Base-by-base conservation (phyloP, 768 basidiomycete genomes). In the Tremella fuciformis region DNA sequence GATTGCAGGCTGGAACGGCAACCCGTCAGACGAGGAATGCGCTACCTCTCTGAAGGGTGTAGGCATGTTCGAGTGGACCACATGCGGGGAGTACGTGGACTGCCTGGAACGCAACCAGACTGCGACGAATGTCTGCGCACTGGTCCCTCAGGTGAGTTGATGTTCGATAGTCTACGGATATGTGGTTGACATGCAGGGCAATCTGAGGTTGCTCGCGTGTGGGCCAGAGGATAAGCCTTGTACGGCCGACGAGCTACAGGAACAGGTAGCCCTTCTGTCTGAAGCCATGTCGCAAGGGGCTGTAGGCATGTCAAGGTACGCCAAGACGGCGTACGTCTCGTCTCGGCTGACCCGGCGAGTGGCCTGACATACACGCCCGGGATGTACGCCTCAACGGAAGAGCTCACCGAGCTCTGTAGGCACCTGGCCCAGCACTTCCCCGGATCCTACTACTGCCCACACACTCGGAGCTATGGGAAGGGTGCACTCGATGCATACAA, bases 1-100 rank as follows among this genome's bases (percentile, higher is more conserved):
- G 53, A 76, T 76, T 21, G 73, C 73, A 6, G 74, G 73, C 4
- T 76, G 74, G 74, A 74, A 74, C 49, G 74, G 74, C 2, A 72
- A 72, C 41, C 71, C 73, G 7, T 47, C 60, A 1, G 63, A 68
- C 21, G 65, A 67, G 41, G 65, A 70, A 42, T 66, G 69, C 56
- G 44, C 21, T 9, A 59, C 62, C 19, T 26, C 16, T 4, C 53
- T 50, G 6, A 39, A 46, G 2, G 66, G 57, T 8, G 26, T 65
- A 0, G 73, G 70, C 2, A 57, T 74, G 50, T 76, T 74, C 53
- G 57, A 72, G 48, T 76, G 74, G 74, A 46, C 47, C 24, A 53
- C 59, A 9, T 49, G 71, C 8, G 50, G 42, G 42, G 65, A 55
- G 21, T 76, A 73, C 48, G 51, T 76, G 11, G 73, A 76, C 49